phyloP scores from a whole-genome alignment of 2,329 filamentous ascomycete species.

The Metarhizium brunneum region DNA sequence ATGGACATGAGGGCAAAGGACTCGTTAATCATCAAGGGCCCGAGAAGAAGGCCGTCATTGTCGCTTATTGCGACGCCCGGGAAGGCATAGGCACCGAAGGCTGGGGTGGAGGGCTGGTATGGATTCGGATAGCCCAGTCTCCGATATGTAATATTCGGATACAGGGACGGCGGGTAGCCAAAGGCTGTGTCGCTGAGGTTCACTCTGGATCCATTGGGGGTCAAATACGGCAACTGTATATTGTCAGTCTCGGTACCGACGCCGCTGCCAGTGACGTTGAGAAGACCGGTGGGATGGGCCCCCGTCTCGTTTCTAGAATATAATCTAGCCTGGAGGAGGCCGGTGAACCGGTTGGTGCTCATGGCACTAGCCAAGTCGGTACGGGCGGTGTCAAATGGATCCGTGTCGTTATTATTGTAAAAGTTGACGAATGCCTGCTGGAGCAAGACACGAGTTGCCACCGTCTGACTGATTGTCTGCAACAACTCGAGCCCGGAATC shows the following conservation, averaged over 20 bases:
- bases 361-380: slow-evolving; percentile 67
- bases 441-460: slow-evolving; percentile 56
- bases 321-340: slow-evolving; percentile 62
- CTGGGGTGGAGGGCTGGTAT: slow-evolving; percentile 29
- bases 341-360: slow-evolving; percentile 44
- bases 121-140: slow-evolving; percentile 32
- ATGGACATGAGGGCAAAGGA: slow-evolving; percentile 70
- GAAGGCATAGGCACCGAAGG: slow-evolving; percentile 39
- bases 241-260: slow-evolving; percentile 34
- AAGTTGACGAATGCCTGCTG: slow-evolving; percentile 43
- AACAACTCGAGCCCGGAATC: slow-evolving; percentile 71
- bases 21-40: slow-evolving; percentile 63
- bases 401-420: slow-evolving; percentile 41
- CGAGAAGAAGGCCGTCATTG: slow-evolving; percentile 58
- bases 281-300: slow-evolving; percentile 36
- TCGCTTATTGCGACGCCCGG: slow-evolving; percentile 39
- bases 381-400: slow-evolving; percentile 52
- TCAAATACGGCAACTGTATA: slow-evolving; percentile 46
- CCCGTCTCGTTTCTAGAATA: slow-evolving; percentile 61
- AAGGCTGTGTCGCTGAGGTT: slow-evolving; percentile 50
- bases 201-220: slow-evolving; percentile 47
- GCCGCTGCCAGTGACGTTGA: slow-evolving; percentile 52
- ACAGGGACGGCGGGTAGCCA: slow-evolving; percentile 66
- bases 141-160: slow-evolving; percentile 68
- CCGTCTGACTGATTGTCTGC: slow-evolving; percentile 62